Conservation (phyloP, 345 rosid genomes). For the Hibiscus mutabilis region DNA sequence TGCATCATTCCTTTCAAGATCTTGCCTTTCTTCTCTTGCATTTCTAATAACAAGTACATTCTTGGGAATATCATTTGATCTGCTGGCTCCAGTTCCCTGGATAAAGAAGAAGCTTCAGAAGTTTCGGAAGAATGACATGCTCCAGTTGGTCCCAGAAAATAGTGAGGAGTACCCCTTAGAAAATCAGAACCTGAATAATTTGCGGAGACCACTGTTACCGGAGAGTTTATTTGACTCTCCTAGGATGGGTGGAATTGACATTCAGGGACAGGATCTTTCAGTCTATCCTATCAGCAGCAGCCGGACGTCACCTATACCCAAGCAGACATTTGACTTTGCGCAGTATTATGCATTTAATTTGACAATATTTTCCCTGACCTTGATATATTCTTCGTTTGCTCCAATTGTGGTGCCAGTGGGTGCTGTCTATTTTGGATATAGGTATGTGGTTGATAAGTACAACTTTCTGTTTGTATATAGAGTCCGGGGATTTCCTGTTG, state of each 20-base stretch:
- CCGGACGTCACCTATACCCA: constrained; percentile 73
- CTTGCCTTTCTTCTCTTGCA: constrained; percentile 91
- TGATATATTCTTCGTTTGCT: constrained; percentile 88
- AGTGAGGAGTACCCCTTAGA: constrained; percentile 75
- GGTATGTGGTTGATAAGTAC: constrained; percentile 93
- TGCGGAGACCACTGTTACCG: constrained; percentile 64
- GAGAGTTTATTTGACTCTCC: constrained; percentile 62
- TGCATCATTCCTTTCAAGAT: constrained; percentile 80
- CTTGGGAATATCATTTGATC: constrained; percentile 85
- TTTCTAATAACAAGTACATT: constrained; percentile 91
- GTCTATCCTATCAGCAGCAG: constrained; percentile 81
- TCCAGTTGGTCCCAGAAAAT: constrained; percentile 88
- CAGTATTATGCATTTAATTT: constrained; percentile 93
- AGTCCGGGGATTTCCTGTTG: constrained; percentile 93
- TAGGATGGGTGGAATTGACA: constrained; percentile 34
- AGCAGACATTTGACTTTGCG: constrained; percentile 92
- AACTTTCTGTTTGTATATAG: constrained; percentile 89
- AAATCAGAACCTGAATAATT: constrained; percentile 49
- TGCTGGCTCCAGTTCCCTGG: constrained; percentile 95
- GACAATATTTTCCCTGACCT: constrained; percentile 84
- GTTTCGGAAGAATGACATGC: constrained; percentile 92
- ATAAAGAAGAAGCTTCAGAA: constrained; percentile 83
- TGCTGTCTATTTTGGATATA: constrained; percentile 84
- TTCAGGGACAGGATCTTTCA: constrained; percentile 63
- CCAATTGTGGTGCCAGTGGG: constrained; percentile 96